A percentile compares a stretch with the other conserved stretches of the same genome.
phyloP scores from a whole-genome alignment of 176 grass and related monocot species.

The Juncus inflexus region DNA sequence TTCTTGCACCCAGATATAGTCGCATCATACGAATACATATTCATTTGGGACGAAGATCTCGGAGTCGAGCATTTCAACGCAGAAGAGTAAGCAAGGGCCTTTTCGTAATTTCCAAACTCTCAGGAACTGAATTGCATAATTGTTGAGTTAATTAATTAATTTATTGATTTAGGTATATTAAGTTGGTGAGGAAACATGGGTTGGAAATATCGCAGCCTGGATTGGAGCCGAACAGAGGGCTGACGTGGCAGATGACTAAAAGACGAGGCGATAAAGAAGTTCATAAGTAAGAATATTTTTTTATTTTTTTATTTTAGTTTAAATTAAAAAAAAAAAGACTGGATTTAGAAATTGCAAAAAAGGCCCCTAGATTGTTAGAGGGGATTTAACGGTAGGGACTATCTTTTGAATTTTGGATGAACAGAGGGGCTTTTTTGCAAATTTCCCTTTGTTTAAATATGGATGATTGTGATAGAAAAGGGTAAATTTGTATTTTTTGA shows the following conservation, averaged over 20 bases:
- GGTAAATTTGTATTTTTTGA: too few species aligned
- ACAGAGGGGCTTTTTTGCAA: too few species aligned
- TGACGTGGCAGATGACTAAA: slow-evolving; percentile 99
- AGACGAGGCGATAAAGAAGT: slow-evolving; percentile 75
- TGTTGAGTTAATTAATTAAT: neutral
- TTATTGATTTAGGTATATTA: slow-evolving; percentile 65
- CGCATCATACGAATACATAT: slow-evolving; percentile 90
- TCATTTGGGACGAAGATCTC: slow-evolving; percentile 98
- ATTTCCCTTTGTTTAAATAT: too few species aligned
- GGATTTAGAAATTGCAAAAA: too few species aligned
- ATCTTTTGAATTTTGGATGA: too few species aligned
- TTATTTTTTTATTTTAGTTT: neutral
- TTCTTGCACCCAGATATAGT: slow-evolving; percentile 95
- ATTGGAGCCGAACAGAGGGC: slow-evolving; percentile 78
- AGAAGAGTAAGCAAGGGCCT: slow-evolving; percentile 51
- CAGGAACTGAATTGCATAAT: neutral
- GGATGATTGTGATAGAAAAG: too few species aligned
- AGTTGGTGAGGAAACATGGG: slow-evolving; percentile 95
- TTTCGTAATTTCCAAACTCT: neutral
- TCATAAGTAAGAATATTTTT: slow-evolving; percentile 65
- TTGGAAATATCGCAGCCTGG: slow-evolving; percentile 96
- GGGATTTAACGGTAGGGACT: too few species aligned
- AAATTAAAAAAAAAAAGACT: too few species aligned
- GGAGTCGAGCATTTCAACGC: slow-evolving; percentile 96
- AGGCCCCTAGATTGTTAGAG: too few species aligned